Evolutionary conservation across 306 rosid genomes (phyloP).

Genomic region (Lupinus albus): DNA sequence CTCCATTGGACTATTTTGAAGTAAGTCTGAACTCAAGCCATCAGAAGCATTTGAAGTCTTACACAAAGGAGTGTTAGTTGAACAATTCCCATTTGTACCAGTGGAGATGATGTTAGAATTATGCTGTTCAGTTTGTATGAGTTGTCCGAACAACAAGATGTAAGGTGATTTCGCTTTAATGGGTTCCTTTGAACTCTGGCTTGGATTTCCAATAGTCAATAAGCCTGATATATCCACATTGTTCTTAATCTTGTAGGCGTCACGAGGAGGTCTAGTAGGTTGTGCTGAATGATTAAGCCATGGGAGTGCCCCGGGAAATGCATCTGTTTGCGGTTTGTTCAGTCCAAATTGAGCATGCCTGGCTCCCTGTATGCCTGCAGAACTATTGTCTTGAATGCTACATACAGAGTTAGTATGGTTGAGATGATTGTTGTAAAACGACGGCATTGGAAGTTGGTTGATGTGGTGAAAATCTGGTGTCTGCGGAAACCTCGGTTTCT

Average conservation of each 20-base stretch:
- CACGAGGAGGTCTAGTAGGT: slow-evolving; percentile 44
- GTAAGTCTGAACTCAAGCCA: slow-evolving; percentile 56
- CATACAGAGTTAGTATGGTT: slow-evolving; percentile 52
- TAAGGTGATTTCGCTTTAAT: slow-evolving; percentile 59
- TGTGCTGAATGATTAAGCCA: slow-evolving; percentile 48
- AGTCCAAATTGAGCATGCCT: slow-evolving; percentile 91
- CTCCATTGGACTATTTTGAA: slow-evolving; percentile 57
- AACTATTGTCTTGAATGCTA: slow-evolving; percentile 51
- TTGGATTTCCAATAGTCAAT: slow-evolving; percentile 58
- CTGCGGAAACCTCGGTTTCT: slow-evolving; percentile 62
- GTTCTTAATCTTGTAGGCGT: slow-evolving; percentile 45
- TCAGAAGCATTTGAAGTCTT: slow-evolving; percentile 62
- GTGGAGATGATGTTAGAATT: slow-evolving; percentile 55
- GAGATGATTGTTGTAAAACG: slow-evolving; percentile 53
- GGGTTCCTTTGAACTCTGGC: slow-evolving; percentile 56
- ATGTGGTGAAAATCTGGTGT: slow-evolving; percentile 60
- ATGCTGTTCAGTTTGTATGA: slow-evolving; percentile 65
- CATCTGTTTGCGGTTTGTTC: slow-evolving; percentile 53
- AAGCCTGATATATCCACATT: slow-evolving; percentile 56
- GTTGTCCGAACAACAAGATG: slow-evolving; percentile 80
- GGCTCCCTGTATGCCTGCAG: slow-evolving; percentile 99
- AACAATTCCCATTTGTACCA: slow-evolving; percentile 54
- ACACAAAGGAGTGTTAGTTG: slow-evolving; percentile 52
- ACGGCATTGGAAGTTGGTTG: slow-evolving; percentile 64
- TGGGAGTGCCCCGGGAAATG: slow-evolving; percentile 53